Evolutionary conservation across 768 basidiomycete genomes (phyloP).

Genomic region (Leccinum subtestaceum): DNA sequence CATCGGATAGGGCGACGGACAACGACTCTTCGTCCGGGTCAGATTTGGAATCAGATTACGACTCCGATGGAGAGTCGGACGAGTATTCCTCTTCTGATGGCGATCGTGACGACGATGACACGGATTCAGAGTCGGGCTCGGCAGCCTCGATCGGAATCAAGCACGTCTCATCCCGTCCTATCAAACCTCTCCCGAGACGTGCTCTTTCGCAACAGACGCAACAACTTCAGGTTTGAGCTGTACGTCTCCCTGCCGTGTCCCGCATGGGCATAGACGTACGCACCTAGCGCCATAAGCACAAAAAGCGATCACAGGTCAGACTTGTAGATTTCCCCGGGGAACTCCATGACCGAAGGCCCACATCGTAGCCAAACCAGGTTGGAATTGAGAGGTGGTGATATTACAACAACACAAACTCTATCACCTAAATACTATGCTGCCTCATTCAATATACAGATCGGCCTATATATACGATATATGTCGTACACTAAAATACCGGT

Average conservation of each 20-base stretch:
- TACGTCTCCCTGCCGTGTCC: neutral
- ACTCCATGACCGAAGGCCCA: neutral
- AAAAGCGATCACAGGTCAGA: neutral
- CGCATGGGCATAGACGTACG: neutral
- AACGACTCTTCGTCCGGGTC: slow-evolving; percentile 9
- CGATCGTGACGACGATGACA: slow-evolving; percentile 9
- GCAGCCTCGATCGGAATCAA: slow-evolving; percentile 32
- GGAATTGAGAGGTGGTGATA: neutral
- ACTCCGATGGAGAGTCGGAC: slow-evolving; percentile 14
- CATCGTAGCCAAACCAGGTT: neutral
- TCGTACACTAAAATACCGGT: neutral
- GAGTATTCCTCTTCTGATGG: slow-evolving; percentile 5
- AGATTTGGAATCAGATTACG: slow-evolving; percentile 11
- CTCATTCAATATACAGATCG: slow-evolving; percentile 3
- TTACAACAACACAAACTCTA: slow-evolving; percentile 5
- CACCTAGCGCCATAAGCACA: neutral
- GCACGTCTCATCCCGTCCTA: slow-evolving; percentile 41
- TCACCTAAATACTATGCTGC: slow-evolving; percentile 3
- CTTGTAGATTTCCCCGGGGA: neutral
- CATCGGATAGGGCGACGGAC: neutral
- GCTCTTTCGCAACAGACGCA: slow-evolving; percentile 17
- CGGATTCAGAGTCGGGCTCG: slow-evolving; percentile 15
- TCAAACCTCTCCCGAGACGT: slow-evolving; percentile 49
- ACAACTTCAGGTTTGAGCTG: slow-evolving; percentile 32
- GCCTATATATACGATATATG: slow-evolving; percentile 2